These are phyloP conservation scores for Claviceps spartinae DNA, from an alignment of 2,329 filamentous ascomycete genomes.

Conservation along the genomic window DNA sequence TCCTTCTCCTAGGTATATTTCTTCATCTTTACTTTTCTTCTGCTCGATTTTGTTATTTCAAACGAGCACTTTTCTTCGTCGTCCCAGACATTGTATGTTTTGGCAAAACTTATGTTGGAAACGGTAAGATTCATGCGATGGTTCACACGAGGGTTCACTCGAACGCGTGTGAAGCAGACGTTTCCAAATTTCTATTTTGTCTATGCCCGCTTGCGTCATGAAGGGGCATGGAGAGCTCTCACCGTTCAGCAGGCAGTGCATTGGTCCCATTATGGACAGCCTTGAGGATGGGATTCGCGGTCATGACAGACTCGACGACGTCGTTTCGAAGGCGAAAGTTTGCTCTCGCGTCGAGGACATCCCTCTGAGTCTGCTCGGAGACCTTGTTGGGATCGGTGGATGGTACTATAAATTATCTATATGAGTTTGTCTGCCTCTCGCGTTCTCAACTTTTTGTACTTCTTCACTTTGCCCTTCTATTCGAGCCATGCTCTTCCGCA, in stretches of 20 bases:
- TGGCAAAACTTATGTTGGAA: too few species aligned
- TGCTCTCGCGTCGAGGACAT: conserved; percentile 56
- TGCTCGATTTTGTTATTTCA: too few species aligned
- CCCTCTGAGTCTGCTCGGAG: conserved; percentile 45
- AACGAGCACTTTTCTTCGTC: neutral
- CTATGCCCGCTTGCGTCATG: neutral
- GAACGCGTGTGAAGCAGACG: too few species aligned
- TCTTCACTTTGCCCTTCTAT: neutral
- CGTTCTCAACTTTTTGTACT: neutral
- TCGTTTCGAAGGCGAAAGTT: conserved; percentile 56
- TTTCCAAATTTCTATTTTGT: too few species aligned
- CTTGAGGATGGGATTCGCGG: conserved; percentile 62
- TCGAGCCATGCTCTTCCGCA: neutral
- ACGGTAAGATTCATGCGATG: too few species aligned
- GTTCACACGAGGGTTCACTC: too few species aligned
- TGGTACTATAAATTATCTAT: neutral
- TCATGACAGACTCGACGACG: conserved; percentile 54
- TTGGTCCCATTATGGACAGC: conserved; percentile 58
- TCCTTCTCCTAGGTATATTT: neutral
- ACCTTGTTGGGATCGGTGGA: conserved; percentile 28
- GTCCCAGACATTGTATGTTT: too few species aligned
- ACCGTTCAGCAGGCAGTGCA: conserved; percentile 56
- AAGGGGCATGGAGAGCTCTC: conserved; percentile 11
- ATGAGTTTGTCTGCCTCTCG: neutral
- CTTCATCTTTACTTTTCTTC: too few species aligned